Evolutionary conservation across 331 rosid genomes (phyloP), one percentile per base, ranked within the genome.

Genomic region (Rosa hybrid): DNA sequence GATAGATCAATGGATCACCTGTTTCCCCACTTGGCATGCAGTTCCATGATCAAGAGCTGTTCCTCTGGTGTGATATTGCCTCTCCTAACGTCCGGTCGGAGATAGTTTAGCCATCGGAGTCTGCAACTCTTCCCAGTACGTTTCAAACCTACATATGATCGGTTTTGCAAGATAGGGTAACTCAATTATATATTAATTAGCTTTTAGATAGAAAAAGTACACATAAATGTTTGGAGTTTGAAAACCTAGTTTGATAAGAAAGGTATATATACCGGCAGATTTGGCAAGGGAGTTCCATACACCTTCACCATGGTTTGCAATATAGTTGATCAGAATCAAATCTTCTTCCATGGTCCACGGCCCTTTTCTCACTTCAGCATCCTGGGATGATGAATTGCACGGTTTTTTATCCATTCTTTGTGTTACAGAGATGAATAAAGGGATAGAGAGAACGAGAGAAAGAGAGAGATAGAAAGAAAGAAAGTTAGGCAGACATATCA

Each of bases 301-400:
- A 39, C 99, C 99, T 89, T 95, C 99, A 51, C 99, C 99, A 25
- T 95, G 99, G 86, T 95, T 95, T 12, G 97, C 96, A 42, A 95
- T 95, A 76, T 95, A 91, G 88, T 91, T 93, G n/a, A 95, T 93
- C 77, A 95, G 89, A 88, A 90, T 93, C 91, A 93, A 80, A 68
- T 95, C 99, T 82, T 95, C 99, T 85, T 93, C 99, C 97, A 93
- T 85, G 27, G 98, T 95, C 99, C 99, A 95, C 46, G 99, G 99
- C 65, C 99, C 99, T 82, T 95, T 95, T 82, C 99, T 86, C 82
- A 95, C 98, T 78, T 95, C 98, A 76, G 92, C 94, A 41, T 91
- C 99, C 63, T 90, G 90, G 71, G 92, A 84, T 75, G 82, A 71
- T 53, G 78, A 83, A 79, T 81, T 88, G 82, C 88, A 90, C 57